Conservation (phyloP, 345 rosid species). For the Boechera stricta region DNA sequence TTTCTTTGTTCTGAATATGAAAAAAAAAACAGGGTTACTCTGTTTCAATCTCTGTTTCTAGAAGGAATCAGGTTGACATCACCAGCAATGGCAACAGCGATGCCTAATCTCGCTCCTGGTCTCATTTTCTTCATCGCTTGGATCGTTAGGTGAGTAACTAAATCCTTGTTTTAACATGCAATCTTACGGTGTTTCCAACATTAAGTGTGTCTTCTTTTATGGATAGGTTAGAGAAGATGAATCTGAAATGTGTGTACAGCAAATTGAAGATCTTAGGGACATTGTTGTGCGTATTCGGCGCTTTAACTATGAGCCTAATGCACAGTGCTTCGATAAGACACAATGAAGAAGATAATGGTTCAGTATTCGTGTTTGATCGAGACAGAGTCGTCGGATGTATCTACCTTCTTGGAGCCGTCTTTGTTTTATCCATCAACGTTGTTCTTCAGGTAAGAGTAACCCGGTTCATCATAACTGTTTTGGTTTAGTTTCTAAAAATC, state of each 20-base stretch:
- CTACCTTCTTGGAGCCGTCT: constrained; percentile 76
- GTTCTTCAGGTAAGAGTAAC: constrained; percentile 68
- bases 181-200: constrained; percentile 1
- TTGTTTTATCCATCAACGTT: constrained; percentile 63
- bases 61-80: constrained; percentile 87
- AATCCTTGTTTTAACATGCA: neutral
- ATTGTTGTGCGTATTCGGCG: constrained; percentile 73
- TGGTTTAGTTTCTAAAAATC: neutral
- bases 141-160: constrained; percentile 55
- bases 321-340: constrained; percentile 54
- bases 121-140: constrained; percentile 88
- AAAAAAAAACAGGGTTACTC: constrained; percentile 64
- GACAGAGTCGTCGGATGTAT: constrained; percentile 74
- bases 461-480: neutral
- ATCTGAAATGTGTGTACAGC: constrained; percentile 68
- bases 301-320: constrained; percentile 82
- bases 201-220: neutral
- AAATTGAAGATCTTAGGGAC: constrained; percentile 81
- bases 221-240: constrained; percentile 76
- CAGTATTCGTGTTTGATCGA: constrained; percentile 49
- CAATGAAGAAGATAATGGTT: constrained; percentile 19
- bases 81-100: constrained; percentile 94
- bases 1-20: neutral
- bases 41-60: constrained; percentile 81
- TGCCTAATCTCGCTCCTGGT: constrained; percentile 97